Conservation (phyloP, 2,329 filamentous ascomycete species). For the Colletotrichum phormii region DNA sequence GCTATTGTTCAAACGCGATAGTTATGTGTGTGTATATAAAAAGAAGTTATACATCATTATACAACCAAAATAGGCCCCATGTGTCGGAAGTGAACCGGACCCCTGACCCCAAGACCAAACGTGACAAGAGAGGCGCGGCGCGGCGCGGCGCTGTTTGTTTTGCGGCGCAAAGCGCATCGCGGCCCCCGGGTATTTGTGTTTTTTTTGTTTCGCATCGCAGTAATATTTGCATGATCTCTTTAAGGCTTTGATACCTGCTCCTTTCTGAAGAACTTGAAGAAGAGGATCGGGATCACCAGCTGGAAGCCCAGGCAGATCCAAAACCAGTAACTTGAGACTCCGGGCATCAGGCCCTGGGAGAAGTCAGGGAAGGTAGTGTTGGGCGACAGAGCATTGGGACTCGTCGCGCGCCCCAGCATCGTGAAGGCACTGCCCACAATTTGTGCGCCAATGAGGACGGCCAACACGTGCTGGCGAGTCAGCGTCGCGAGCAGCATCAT, state of each 20-base stretch:
- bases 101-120: slow-evolving; percentile 26
- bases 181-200: slow-evolving; percentile 28
- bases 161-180: neutral
- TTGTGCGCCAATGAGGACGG: slow-evolving; percentile 70
- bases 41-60: slow-evolving; percentile 35
- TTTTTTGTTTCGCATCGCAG: slow-evolving; percentile 31
- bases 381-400: slow-evolving; percentile 71
- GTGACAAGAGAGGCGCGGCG: slow-evolving; percentile 28
- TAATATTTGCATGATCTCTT: slow-evolving; percentile 2
- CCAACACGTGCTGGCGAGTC: slow-evolving; percentile 73
- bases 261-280: slow-evolving; percentile 67
- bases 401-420: slow-evolving; percentile 69
- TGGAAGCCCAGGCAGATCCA: slow-evolving; percentile 71
- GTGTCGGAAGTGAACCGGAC: slow-evolving; percentile 28
- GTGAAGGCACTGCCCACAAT: slow-evolving; percentile 71
- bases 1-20: slow-evolving; percentile 37
- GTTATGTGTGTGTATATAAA: slow-evolving; percentile 27
- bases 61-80: slow-evolving; percentile 32
- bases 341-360: slow-evolving; percentile 56
- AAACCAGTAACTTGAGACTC: slow-evolving; percentile 65
- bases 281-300: slow-evolving; percentile 68
- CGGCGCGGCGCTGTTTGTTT: neutral
- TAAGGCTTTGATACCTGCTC: slow-evolving; percentile 68
- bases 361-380: slow-evolving; percentile 73
- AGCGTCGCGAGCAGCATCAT: slow-evolving; percentile 76